phyloP scores from a whole-genome alignment of 257 asterid species.

The Ilex aquifolium region DNA sequence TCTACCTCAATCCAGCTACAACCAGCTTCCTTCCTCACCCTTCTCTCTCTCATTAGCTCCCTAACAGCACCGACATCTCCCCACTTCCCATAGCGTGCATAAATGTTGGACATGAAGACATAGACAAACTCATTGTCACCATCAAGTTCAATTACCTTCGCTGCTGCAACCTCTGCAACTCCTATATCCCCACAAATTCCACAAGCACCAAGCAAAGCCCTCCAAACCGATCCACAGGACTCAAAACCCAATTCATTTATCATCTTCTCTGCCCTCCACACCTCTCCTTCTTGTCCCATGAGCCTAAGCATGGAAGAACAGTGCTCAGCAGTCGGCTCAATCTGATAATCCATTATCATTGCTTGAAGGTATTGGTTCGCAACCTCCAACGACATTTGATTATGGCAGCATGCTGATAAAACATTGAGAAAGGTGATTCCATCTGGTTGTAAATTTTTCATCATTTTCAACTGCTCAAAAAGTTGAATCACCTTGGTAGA shows the following conservation, averaged over 20 bases:
- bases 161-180: slow-evolving; percentile 51
- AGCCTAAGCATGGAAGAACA: slow-evolving; percentile 59
- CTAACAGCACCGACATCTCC: slow-evolving; percentile 38
- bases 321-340: slow-evolving; percentile 59
- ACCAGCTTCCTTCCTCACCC: slow-evolving; percentile 48
- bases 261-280: slow-evolving; percentile 45
- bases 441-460: slow-evolving; percentile 41
- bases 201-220: slow-evolving; percentile 54
- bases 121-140: slow-evolving; percentile 46
- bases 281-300: slow-evolving; percentile 61
- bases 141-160: slow-evolving; percentile 47
- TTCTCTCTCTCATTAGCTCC: slow-evolving; percentile 51
- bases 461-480: slow-evolving; percentile 39
- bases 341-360: slow-evolving; percentile 35
- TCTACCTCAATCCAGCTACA: slow-evolving; percentile 53
- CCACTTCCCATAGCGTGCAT: slow-evolving; percentile 52
- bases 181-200: slow-evolving; percentile 35
- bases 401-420: slow-evolving; percentile 65
- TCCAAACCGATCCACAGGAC: slow-evolving; percentile 54
- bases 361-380: slow-evolving; percentile 36
- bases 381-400: slow-evolving; percentile 23
- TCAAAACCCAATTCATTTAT: slow-evolving; percentile 38
- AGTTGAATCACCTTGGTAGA: slow-evolving; percentile 39
- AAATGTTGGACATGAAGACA: slow-evolving; percentile 52
- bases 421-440: slow-evolving; percentile 65